Conservation (phyloP, 108 stramenopile genomes). For the Schizochytrium sp. region DNA sequence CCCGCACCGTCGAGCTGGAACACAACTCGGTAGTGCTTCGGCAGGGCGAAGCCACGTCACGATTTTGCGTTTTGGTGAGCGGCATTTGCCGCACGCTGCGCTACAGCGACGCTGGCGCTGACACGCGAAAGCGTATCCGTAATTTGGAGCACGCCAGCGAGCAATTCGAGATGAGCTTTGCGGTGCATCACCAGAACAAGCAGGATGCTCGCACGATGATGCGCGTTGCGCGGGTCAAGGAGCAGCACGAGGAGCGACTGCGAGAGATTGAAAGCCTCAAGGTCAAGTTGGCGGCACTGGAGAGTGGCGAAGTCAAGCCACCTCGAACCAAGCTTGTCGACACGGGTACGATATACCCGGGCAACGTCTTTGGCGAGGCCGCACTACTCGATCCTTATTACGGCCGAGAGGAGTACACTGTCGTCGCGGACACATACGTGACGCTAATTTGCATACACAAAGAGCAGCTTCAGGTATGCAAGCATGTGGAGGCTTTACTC, state of each 20-base stretch:
- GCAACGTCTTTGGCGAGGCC: not conserved
- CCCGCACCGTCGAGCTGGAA: not conserved
- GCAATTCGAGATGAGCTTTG: not conserved
- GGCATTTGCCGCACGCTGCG: not conserved
- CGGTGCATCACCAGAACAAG: not conserved
- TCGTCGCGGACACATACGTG: not conserved
- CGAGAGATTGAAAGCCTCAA: not conserved
- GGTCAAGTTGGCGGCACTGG: not conserved
- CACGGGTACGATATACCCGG: not conserved
- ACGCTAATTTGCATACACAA: not conserved
- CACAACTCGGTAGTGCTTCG: not conserved
- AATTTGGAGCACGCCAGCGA: not conserved
- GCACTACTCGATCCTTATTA: not conserved
- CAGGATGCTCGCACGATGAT: not conserved
- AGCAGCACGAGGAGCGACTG: not conserved
- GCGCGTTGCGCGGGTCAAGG: not conserved
- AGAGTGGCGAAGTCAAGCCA: not conserved
- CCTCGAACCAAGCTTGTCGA: not conserved
- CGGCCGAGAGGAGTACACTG: conserved; percentile 5
- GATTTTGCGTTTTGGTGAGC: conserved; percentile 6
- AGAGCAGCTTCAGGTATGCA: not conserved
- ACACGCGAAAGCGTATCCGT: not conserved
- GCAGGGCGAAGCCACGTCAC: not conserved
- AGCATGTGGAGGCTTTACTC: not conserved
- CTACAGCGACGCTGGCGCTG: not conserved